Percentiles rank a stretch among this genome's conserved stretches.
Conservation (phyloP, 2,329 filamentous ascomycete genomes). For the Penicillium glabrum region DNA sequence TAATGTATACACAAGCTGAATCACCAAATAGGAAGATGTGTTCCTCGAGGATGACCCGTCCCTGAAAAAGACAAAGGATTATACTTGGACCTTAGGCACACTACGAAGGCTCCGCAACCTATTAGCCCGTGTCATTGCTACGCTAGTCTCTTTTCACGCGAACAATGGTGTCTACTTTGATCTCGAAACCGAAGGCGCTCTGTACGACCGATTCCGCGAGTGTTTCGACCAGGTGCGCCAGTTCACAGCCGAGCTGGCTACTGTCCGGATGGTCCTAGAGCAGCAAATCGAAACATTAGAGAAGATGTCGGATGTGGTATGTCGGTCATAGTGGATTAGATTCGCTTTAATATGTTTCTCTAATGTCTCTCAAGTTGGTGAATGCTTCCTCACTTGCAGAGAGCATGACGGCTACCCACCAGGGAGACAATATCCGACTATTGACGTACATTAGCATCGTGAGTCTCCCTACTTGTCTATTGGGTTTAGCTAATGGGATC, state of each 20-base stretch:
- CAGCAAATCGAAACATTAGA: not conserved
- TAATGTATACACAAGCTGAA: not conserved
- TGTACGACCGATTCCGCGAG: constrained; percentile 6
- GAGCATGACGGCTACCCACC: constrained; percentile 12
- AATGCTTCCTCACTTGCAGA: constrained; percentile 13
- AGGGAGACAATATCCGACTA: constrained; percentile 14
- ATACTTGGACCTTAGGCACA: not conserved
- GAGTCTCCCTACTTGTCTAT: not conserved
- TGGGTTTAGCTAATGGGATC: not conserved
- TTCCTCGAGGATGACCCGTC: not conserved
- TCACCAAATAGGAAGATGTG: not conserved
- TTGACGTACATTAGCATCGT: not conserved
- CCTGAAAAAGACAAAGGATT: not conserved
- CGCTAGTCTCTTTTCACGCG: not conserved
- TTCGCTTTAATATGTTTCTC: not conserved
- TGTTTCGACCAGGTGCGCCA: constrained; percentile 2
- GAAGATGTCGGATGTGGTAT: not conserved
- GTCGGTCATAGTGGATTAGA: rapidly evolving
- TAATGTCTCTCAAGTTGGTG: constrained; percentile 9
- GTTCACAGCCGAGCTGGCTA: not conserved
- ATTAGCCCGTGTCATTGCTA: not conserved
- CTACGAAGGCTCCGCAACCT: not conserved
- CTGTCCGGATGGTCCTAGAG: not conserved
- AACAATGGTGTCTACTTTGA: constrained; percentile 9
- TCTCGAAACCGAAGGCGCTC: constrained; percentile 2